Base-by-base conservation (phyloP, 1,139 yeast genomes). In the Candida labiduridarum region DNA sequence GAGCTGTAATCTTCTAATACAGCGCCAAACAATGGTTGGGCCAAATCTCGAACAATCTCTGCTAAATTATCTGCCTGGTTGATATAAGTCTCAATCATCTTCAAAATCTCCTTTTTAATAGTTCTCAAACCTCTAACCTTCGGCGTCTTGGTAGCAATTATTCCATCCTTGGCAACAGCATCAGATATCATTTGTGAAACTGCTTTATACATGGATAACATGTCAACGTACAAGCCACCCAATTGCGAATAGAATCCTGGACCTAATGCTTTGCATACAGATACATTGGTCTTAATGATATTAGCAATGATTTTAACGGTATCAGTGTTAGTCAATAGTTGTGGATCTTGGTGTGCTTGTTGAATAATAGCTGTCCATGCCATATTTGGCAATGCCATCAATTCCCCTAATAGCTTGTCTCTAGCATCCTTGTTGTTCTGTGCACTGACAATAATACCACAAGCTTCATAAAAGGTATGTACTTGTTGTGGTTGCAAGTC, bases 401-500 rank as follows among this genome's bases (percentile, higher is more conserved):
- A 78, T 49, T 90, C 95, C 48, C 78, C 68, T 52, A 94, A 78
- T 52, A 92, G 76, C 53, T 85, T 81, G 56, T 89, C 92, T 66
- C 96, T 85, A 41, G 81, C 77, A 14, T 80, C 82, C 49, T 78
- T 76, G 46, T 77, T 69, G 31, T 69, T 67, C 68, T 92, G 97
- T 8, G 97, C 97, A 52, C 94, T 83, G 41, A 94, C 84, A 55
- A 94, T 94, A 53, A 89, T 84, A 62, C 98, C 98, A 75, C 99
- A 94, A 1, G 99, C 98, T 72, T 90, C 97, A 67, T 94, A 94
- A 65, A 94, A 94, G 2, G 98, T 91, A 67, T 94, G 99, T 27
- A 94, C 96, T 69, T 94, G 99, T 68, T 92, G 98, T 25, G 99
- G 97, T 62, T 87, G 95, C 62, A 94, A 79, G 66, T 94, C 98